phyloP scores from a whole-genome alignment of 352 stramenopile genomes.

The Phytophthora hibernalis region DNA sequence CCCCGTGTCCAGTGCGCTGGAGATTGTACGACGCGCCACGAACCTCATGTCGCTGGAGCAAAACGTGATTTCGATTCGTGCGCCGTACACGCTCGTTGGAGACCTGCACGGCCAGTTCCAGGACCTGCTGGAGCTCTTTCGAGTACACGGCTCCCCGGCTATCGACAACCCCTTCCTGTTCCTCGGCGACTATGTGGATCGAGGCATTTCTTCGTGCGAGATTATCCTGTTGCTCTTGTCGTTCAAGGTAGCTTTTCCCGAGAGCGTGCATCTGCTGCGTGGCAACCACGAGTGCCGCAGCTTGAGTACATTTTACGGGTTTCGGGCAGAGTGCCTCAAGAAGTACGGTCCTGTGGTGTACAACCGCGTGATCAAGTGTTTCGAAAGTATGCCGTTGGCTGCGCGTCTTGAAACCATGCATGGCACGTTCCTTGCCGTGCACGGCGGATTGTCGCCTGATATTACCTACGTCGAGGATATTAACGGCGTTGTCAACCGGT shows the following conservation, averaged over 20 bases:
- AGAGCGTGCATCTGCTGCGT: constrained; percentile 98
- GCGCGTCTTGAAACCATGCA: constrained; percentile 67
- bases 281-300: constrained; percentile 99
- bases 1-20: constrained; percentile 54
- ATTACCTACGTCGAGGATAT: constrained; percentile 80
- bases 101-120: constrained; percentile 99
- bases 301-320: constrained; percentile 99
- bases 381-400: constrained; percentile 82
- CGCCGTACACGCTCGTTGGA: constrained; percentile 65
- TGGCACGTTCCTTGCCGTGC: constrained; percentile 72
- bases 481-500: constrained; percentile 74
- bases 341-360: constrained; percentile 85
- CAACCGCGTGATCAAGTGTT: constrained; percentile 86
- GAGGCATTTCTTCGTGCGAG: constrained; percentile 96
- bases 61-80: constrained; percentile 60
- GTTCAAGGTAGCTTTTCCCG: constrained; percentile 98
- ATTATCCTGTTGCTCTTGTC: constrained; percentile 97
- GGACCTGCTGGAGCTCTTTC: constrained; percentile 93
- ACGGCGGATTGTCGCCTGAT: constrained; percentile 79
- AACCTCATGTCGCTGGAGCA: constrained; percentile 67
- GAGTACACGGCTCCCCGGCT: constrained; percentile 56
- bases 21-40: constrained; percentile 65
- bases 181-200: constrained; percentile 93
- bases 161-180: constrained; percentile 97
- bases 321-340: constrained; percentile 97